Evolutionary conservation across 2,329 filamentous ascomycete genomes (phyloP), one percentile per base, ranked within the genome.

Genomic region (Ceratocystiopsis brevicomis): DNA sequence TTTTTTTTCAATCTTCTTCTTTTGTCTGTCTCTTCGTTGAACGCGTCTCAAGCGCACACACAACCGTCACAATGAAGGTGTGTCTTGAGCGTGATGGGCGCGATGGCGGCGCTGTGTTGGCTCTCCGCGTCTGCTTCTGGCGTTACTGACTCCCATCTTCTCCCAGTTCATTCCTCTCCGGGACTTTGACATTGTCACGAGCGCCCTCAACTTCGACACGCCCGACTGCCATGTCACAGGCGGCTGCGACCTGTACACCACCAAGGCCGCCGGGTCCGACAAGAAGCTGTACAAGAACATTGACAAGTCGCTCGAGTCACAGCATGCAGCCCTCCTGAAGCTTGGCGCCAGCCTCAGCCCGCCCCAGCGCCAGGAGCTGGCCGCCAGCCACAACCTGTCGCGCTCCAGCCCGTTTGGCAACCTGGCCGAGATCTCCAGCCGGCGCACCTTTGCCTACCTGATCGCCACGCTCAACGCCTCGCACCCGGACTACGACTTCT

Each of bases 271-370:
- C 44, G 86, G 87, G 39, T 79, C 80, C 49, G 90, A 98, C 59
- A 95, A 95, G 72, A 96, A 96, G 58, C 69, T 98, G 10, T 95
- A 95, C 68, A 92, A 87, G 62, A 83, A 80, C 57, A 96, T 98
- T 56, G 87, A 95, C 58, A 77, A 82, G 56, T 86, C 83, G 30
- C 74, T 98, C 46, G 86, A 92, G 59, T 81, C 82, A 35, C 85
- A 94, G 60, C 86, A 96, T 68, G 82, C 86, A 52, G 83, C 86
- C 9, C 73, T 93, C 2, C 68, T 95, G 41, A 81, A 85, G 49
- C 73, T 94, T 25, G 87, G 88, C 30, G 83, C 84, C 16, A 87
- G 83, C 40, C 69, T 96, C 17, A 92, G 88, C 18, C 84, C 87
- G 25, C 84, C 86, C 1, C 77, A 86, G 51, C 78, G 77, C 45